A percentile compares a stretch with the other conserved stretches of the same genome.
Evolutionary conservation across 2,329 filamentous ascomycete species (phyloP).

Genomic region (Exophiala aquamarina): DNA sequence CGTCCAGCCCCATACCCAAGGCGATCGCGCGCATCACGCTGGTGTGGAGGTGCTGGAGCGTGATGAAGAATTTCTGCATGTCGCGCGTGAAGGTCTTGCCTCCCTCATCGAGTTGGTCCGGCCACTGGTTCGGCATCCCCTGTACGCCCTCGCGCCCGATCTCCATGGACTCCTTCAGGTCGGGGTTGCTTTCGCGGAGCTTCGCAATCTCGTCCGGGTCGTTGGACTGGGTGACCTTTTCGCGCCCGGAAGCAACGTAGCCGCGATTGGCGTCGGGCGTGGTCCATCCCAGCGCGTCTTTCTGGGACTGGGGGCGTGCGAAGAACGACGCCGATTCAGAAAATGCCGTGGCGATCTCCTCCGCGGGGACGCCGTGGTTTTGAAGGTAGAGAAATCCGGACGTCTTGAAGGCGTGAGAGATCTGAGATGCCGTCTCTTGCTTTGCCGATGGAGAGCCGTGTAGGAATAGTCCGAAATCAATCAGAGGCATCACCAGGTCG

Average conservation of each 20-base stretch:
- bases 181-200: constrained; percentile 53
- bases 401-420: constrained; percentile 77
- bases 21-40: constrained; percentile 83
- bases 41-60: constrained; percentile 71
- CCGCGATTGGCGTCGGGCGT: constrained; percentile 72
- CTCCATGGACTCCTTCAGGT: constrained; percentile 61
- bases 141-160: constrained; percentile 62
- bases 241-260: constrained; percentile 68
- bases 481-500: constrained; percentile 54
- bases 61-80: constrained; percentile 74
- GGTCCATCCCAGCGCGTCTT: constrained; percentile 69
- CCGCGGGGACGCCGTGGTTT: constrained; percentile 69
- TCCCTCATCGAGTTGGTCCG: constrained; percentile 47
- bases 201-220: constrained; percentile 59
- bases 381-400: constrained; percentile 89
- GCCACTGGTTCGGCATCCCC: constrained; percentile 77
- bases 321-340: constrained; percentile 71
- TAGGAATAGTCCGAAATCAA: constrained; percentile 76
- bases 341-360: constrained; percentile 64
- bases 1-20: constrained; percentile 71
- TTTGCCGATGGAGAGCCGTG: constrained; percentile 61
- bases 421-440: constrained; percentile 64
- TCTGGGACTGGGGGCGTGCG: constrained; percentile 59
- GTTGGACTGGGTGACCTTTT: constrained; percentile 65
- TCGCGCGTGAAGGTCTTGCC: constrained; percentile 64